These are phyloP conservation scores for Triadica sebifera DNA, from an alignment of 345 rosid species.

Conservation along the genomic window DNA sequence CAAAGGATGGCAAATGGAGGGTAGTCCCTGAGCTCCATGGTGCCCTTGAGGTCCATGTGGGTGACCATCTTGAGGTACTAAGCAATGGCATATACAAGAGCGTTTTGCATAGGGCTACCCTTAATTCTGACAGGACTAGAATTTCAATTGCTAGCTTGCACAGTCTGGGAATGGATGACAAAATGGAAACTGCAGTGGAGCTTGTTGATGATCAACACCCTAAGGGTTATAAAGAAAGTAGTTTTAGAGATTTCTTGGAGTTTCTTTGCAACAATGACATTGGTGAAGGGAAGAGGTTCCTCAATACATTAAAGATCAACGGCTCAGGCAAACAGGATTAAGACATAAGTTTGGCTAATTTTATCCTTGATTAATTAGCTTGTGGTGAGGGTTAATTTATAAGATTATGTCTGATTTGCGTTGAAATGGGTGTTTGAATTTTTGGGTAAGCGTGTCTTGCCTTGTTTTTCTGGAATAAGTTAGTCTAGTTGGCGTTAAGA, in stretches of 20 bases:
- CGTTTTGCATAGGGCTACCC: constrained; percentile 46
- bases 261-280: constrained; percentile 50
- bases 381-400: no score
- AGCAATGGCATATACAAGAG: constrained; percentile 70
- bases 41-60: constrained; percentile 58
- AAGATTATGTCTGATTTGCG: no score
- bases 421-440: no score
- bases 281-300: constrained; percentile 46
- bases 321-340: no score
- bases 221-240: constrained; percentile 48
- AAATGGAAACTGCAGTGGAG: constrained; percentile 50
- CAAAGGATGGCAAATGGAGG: constrained; percentile 40
- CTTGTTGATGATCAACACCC: constrained; percentile 48
- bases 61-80: constrained; percentile 66
- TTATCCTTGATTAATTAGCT: no score
- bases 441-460: no score
- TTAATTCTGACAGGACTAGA: constrained; percentile 41
- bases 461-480: no score
- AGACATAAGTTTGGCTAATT: no score
- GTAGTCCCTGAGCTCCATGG: constrained; percentile 43
- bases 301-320: constrained; percentile 18
- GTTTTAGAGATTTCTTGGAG: constrained; percentile 55
- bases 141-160: constrained; percentile 63
- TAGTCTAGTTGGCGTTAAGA: no score
- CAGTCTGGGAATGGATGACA: constrained; percentile 63